Percentiles rank a stretch among this genome's conserved stretches.
phyloP scores from a whole-genome alignment of 352 stramenopile species.

The Thalassiosira sp. region DNA sequence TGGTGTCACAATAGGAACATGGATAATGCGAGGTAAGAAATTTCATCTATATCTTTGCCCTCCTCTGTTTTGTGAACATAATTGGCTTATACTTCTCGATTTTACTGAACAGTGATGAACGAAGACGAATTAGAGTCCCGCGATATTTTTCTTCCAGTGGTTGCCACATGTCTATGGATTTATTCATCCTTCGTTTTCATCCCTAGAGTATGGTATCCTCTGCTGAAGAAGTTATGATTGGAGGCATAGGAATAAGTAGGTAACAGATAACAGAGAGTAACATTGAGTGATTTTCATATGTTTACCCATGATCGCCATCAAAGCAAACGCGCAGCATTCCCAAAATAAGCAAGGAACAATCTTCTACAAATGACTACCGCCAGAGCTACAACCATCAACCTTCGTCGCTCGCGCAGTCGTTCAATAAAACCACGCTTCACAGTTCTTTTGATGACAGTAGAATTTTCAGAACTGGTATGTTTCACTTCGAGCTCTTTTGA shows the following conservation, averaged over 20 bases:
- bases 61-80: no score
- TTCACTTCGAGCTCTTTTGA: neutral
- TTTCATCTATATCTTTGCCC: no score
- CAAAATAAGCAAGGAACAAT: slow-evolving; percentile 34
- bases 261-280: neutral
- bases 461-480: slow-evolving; percentile 7
- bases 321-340: slow-evolving; percentile 36
- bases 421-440: slow-evolving; percentile 14
- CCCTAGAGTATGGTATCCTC: slow-evolving; percentile 46
- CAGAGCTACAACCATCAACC: slow-evolving; percentile 27
- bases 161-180: slow-evolving; percentile 38
- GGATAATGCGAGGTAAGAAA: slow-evolving; percentile 46
- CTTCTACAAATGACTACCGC: slow-evolving; percentile 33
- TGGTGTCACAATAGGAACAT: slow-evolving; percentile 22
- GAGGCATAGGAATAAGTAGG: neutral
- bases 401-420: slow-evolving; percentile 16
- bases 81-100: no score
- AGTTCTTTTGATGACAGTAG: slow-evolving; percentile 15
- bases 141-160: slow-evolving; percentile 36
- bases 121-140: slow-evolving; percentile 22
- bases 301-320: slow-evolving; percentile 14
- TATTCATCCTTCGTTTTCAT: slow-evolving; percentile 57
- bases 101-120: no score
- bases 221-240: slow-evolving; percentile 26
- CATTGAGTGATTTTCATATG: neutral